phyloP scores from a whole-genome alignment of 176 grass and related monocot species.

The Avena eriantha region DNA sequence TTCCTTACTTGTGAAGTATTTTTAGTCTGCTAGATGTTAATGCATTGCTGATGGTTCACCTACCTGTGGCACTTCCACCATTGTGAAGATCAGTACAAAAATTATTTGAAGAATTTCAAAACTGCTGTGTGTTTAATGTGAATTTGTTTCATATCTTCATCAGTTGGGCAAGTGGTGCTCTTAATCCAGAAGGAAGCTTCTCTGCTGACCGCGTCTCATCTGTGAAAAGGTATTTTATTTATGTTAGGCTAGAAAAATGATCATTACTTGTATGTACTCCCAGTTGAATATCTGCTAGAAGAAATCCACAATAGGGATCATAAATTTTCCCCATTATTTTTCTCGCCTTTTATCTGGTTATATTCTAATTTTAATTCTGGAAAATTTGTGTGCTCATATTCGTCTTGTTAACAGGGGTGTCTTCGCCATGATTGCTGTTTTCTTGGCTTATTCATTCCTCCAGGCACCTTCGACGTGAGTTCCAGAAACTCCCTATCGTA shows the following conservation, averaged over 20 bases:
- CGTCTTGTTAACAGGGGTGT: constrained; percentile 70
- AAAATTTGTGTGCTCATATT: constrained; percentile 1
- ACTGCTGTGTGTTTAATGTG: constrained; percentile 17
- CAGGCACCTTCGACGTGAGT: constrained; percentile 99
- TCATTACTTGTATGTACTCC: neutral
- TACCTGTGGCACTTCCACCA: neutral
- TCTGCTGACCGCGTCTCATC: constrained; percentile 67
- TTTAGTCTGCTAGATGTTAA: neutral
- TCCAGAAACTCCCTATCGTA: neutral
- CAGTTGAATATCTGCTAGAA: neutral
- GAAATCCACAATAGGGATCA: neutral
- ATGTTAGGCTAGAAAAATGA: neutral
- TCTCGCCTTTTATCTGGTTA: neutral
- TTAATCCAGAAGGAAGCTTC: constrained; percentile 82
- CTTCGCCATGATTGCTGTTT: constrained; percentile 95
- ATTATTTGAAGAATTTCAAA: neutral
- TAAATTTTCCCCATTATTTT: constrained; percentile 5
- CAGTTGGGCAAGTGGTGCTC: constrained; percentile 94
- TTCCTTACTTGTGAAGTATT: neutral
- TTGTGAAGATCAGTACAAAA: neutral
- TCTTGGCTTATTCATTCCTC: constrained; percentile 98
- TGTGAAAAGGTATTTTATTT: constrained; percentile 75
- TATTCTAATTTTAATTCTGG: constrained; percentile 38
- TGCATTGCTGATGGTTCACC: constrained; percentile 13
- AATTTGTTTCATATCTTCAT: constrained; percentile 41